Evolutionary conservation across 2,329 filamentous ascomycete species (phyloP), one percentile per base, ranked within the genome.

Genomic region (Fonsecaea pugnacius): DNA sequence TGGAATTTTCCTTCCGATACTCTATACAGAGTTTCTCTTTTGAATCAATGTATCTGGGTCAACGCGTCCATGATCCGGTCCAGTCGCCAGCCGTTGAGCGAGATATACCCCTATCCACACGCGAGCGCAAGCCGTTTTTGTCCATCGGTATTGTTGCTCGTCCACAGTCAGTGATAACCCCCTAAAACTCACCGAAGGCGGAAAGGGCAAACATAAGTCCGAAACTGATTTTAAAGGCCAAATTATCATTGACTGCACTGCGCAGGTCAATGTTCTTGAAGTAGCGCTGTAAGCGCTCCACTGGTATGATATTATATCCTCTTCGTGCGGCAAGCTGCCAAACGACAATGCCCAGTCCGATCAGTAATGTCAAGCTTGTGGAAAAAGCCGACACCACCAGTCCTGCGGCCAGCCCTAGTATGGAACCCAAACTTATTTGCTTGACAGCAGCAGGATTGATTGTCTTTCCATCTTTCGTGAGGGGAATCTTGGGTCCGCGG

Each of bases 151-250:
- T 6, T 21, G 24, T 24, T 48, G 24, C 14, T 27, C 43, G 43
- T 24, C 43, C 10, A 24, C 7, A 18, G 18, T 48, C 43, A 27
- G 16, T 12, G 18, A 21, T 24, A 12, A 46, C 1, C 43, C 21
- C 43, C 6, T 48, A 70, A 48, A 71, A 70, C 52, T 71, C 69
- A 12, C 69, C 78, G 75, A 81, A 81, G 1, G 79, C 79, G 50
- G 79, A 76, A 58, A 81, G 69, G 18, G 77, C 76, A 76, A 81
- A 78, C 58, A 78, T 78, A 1, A 72, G 69, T 9, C 79, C 79
- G 67, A 82, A 81, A 60, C 76, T 81, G 27, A 78, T 71, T 73
- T 82, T 82, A 68, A 82, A 80, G 0, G 78, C 78, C 46, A 77
- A 68, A 69, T 81, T 73, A 63, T 76, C 70, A 38, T 74, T 74